Evolutionary conservation across 257 asterid genomes (phyloP), one percentile per base, ranked within the genome.

Genomic region (Agastache rugosa): DNA sequence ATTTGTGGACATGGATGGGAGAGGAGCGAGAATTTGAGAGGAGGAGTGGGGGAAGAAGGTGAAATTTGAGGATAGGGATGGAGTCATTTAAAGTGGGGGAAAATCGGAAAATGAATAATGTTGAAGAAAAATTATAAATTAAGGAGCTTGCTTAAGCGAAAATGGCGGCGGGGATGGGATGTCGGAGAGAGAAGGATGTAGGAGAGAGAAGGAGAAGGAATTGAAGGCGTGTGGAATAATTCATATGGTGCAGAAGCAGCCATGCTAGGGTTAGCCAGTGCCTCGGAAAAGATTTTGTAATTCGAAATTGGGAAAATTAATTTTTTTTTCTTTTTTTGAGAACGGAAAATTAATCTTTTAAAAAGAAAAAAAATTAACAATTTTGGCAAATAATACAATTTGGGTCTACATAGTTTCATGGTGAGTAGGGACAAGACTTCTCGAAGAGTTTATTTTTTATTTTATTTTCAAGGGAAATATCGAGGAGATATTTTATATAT

Each of bases 1-100:
- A 78, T 67, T 82, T 42, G 96, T 20, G 87, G 90, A 85, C 87
- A 83, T 65, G 68, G 81, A 63, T 12, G 76, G 41, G 60, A 29
- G 73, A 35, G 82, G 78, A 31, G 80, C 45, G 42, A 45, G 74
- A 20, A 67, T 17, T 67, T 29, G 64, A 20, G 76, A 41, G 72
- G 78, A 3, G 74, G 72, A 50, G 65, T n/a, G 48, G 15, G n/a
- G 53, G 23, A 50, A 17, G 56, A 50, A 6, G 59, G 11, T 81
- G 64, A 39, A 45, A 70, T 73, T 39, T 25, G 75, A 67, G 82
- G 84, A 74, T 45, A 29, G 74, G 17, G 78, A 64, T 22, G 65
- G 23, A 63, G 51, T 64, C 78, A 45, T 44, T 45, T 47, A 25
- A 64, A 20, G 15, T 7, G 25, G 35, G 25, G 25, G 9, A 17